Base-by-base conservation (phyloP, 192 early-diverging fungal genomes). In the Coemansia sp. region DNA sequence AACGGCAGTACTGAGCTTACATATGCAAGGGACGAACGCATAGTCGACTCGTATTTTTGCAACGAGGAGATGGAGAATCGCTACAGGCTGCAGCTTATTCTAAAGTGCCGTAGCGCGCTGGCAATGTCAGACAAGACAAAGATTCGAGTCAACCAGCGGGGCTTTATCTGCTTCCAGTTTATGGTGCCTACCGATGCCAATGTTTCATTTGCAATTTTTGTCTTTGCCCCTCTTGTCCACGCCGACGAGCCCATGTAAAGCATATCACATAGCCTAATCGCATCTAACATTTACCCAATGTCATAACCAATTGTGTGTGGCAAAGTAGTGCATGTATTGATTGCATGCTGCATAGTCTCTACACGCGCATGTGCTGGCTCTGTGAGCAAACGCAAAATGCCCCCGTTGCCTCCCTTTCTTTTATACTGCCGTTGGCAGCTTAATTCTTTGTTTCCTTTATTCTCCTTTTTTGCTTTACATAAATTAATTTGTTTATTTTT, bases 141-240 rank as follows among this genome's bases (percentile, higher is more conserved):
- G 18, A 72, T 83, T 27, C 33, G 75, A 7, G 60, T 81, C 35
- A 81, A 81, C 34, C 63, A 71, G 50, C 54, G 55, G 8, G 81
- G 81, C 3, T 79, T 81, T 36, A 48, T 83, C 22, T 77, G 64
- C 29, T 60, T 82, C 55, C 78, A 82, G 60, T 78, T 78, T 50
- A 78, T 78, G 75, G 56, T 78, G 18, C 68, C 67, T 26, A 70
- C 75, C 2, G 59, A 63, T n/a, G 59, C 60, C 5, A 64, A 74
- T 19, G 58, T 67, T 2, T 74, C 71, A 32, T 74, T 74, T 63
- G 71, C 67, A n/a, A 67, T 58, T 35, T 74, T 67, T 48, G 49
- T 74, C 0, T 74, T 51, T 48, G 71, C 71, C 17, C 64, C 71
- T 10, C 64, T 67, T 7, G 55, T 58, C 13, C 30, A 46, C 32